These are phyloP conservation scores for Solanum pimpinellifolium DNA, from an alignment of 257 asterid species.

Conservation along the genomic window DNA sequence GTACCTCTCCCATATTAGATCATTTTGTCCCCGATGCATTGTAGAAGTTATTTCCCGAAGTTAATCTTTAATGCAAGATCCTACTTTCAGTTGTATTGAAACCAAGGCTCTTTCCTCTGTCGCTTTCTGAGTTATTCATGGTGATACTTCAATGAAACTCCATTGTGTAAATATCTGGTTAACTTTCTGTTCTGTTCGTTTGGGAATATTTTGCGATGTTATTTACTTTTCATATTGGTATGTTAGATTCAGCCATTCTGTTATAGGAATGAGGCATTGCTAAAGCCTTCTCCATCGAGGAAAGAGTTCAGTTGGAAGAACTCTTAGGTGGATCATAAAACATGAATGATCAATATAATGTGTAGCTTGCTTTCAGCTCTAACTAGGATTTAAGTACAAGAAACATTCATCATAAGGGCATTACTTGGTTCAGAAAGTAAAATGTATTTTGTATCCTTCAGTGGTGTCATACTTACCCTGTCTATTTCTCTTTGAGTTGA, in stretches of 20 bases:
- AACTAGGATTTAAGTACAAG: background rate
- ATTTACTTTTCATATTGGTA: background rate
- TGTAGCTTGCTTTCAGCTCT: background rate
- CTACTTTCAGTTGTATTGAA: background rate
- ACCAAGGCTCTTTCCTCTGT: background rate
- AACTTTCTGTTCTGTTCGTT: background rate
- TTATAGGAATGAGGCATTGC: background rate
- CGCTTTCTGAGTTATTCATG: background rate
- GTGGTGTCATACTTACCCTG: background rate
- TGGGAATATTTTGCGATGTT: background rate
- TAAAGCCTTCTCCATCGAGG: background rate
- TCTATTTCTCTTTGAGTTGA: background rate
- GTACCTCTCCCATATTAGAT: background rate
- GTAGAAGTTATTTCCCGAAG: background rate
- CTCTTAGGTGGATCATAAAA: background rate
- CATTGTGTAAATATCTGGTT: background rate
- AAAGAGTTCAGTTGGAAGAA: background rate
- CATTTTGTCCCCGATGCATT: background rate
- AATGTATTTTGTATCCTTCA: background rate
- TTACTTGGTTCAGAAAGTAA: background rate
- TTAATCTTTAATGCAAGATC: background rate
- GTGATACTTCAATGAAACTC: background rate
- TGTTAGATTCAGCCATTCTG: background rate
- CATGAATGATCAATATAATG: background rate
- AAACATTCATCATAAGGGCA: background rate